Base-by-base conservation (phyloP, 805 yeast genomes). In the Komagataella pastoris region DNA sequence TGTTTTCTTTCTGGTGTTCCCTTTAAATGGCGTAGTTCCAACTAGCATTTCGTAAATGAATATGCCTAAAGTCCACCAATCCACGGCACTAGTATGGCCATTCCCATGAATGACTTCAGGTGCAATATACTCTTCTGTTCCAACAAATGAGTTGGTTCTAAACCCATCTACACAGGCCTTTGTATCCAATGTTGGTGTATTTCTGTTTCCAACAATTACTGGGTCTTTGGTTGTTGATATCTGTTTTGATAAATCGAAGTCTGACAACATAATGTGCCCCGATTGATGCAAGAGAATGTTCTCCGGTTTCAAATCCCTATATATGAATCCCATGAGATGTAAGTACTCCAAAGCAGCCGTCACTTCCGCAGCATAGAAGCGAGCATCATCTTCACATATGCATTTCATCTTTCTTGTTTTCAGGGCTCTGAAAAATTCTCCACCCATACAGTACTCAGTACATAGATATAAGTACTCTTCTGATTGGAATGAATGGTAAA, bases 381-480 rank as follows among this genome's bases (percentile, higher is more conserved):
- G 74, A 2, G 99, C 98, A 64, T 90, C 98, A 24, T 72, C 77
- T 65, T 93, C 99, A 18, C 80, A 71, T 12, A 93, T 83, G 57
- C 95, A 86, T 63, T 89, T 88, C 51, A 88, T 80, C 55, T 81
- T 83, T 54, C 97, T 75, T 0, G 97, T 89, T 67, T 93, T 99
- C 51, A 93, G 69, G 0, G 98, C 99, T 54, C 98, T 73, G 72
- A 93, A 93, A 61, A 93, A 93, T 68, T 95, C 99, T 48, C 99
- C 99, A 30, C 99, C 99, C 89, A 93, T 88, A 63, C 99, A 93
- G 61, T 91, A 93, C 65, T 93, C 99, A 96, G 95, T 91, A 67
- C 99, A 93, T 46, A 93, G 76, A 59, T 89, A 93, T 8, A 93
- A 68, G 61, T 86, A 81, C 59, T 90, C 97, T 54, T 88, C 93